phyloP scores from a whole-genome alignment of 495 filamentous ascomycete species.

The Penicillium longicatenatum region DNA sequence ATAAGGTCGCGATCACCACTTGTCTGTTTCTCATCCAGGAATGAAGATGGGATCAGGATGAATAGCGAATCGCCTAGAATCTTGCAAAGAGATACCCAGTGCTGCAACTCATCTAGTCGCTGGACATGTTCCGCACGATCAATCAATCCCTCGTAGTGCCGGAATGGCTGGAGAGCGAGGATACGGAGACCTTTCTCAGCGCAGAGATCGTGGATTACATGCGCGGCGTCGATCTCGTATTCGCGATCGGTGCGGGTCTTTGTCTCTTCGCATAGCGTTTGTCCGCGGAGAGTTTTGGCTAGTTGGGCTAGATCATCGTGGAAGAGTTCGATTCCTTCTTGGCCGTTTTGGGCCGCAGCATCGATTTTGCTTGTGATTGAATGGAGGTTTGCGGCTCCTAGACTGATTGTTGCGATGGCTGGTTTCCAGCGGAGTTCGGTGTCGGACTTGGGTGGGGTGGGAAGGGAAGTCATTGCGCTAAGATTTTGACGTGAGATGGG shows the following conservation, averaged over 20 bases:
- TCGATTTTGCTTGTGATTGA: slow-evolving; percentile 25
- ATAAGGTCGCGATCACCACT: slow-evolving; percentile 57
- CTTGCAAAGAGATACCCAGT: slow-evolving; percentile 64
- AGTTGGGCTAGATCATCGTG: slow-evolving; percentile 30
- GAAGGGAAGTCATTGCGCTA: slow-evolving; percentile 22
- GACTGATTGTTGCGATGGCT: slow-evolving; percentile 30
- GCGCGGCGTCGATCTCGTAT: slow-evolving; percentile 51
- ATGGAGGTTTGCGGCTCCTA: slow-evolving; percentile 25
- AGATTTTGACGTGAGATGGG: slow-evolving; percentile 1
- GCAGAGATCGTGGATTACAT: slow-evolving; percentile 55
- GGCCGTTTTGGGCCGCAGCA: slow-evolving; percentile 23
- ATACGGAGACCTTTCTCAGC: slow-evolving; percentile 53
- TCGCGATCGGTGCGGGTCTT: slow-evolving; percentile 21
- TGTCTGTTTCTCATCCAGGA: slow-evolving; percentile 54
- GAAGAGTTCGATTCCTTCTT: slow-evolving; percentile 30
- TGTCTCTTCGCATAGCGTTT: not conserved
- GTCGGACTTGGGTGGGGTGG: slow-evolving; percentile 18
- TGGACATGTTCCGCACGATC: slow-evolving; percentile 56
- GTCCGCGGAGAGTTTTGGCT: slow-evolving; percentile 20
- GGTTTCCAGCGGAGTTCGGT: slow-evolving; percentile 22
- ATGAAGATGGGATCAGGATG: slow-evolving; percentile 69
- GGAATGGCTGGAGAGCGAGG: slow-evolving; percentile 70
- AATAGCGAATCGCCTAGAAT: slow-evolving; percentile 59
- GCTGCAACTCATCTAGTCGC: slow-evolving; percentile 55
- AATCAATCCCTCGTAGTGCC: slow-evolving; percentile 69